Base-by-base conservation (phyloP, 495 filamentous ascomycete genomes). In the Tetracladium setigerum region DNA sequence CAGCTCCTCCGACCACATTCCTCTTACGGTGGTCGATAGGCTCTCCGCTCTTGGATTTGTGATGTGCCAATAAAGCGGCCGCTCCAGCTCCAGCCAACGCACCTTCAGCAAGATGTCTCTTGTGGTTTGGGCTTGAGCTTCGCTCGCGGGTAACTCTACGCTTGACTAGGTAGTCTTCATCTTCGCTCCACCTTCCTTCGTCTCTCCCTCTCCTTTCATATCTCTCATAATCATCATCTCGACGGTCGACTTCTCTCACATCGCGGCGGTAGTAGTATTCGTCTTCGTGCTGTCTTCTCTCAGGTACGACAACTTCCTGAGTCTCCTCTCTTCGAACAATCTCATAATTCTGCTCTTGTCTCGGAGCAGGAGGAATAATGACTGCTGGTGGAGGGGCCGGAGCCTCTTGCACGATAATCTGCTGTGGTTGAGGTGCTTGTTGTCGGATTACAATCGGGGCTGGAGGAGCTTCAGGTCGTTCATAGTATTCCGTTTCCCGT, bases 21-120 rank as follows among this genome's bases (percentile, higher is more conserved):
- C 81, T 74, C n/a, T 81, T 72, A 49, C 82, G 79, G 54, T 82
- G 72, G 31, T 82, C 65, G 0, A 70, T 72, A 41, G 72, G 63
- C 42, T 78, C 74, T 15, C 77, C 76, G 5, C 17, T 73, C 57
- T 73, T 77, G 52, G 81, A 76, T 40, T 75, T 71, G 51, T 82
- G 87, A 46, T 83, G 80, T 27, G 82, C 76, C 1, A 94, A 55
- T 3, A 95, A 59, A 36, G 87, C 87, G 4, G 84, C 83, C 7
- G 82, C 75, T 47, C 84, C 89, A 32, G 84, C 76, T 12, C 87
- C 89, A 38, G 86, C 84, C 30, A 91, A 66, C 18, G 87, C 87
- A 31, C 89, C 89, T 67, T 91, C 88, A 18, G 86, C 87, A n/a
- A 95, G 62, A 62, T 94, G 87, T 30, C 84, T 84, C 56, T 78